These are phyloP conservation scores for Juglanconis oblonga DNA, from an alignment of 2,329 filamentous ascomycete species.

Conservation along the genomic window DNA sequence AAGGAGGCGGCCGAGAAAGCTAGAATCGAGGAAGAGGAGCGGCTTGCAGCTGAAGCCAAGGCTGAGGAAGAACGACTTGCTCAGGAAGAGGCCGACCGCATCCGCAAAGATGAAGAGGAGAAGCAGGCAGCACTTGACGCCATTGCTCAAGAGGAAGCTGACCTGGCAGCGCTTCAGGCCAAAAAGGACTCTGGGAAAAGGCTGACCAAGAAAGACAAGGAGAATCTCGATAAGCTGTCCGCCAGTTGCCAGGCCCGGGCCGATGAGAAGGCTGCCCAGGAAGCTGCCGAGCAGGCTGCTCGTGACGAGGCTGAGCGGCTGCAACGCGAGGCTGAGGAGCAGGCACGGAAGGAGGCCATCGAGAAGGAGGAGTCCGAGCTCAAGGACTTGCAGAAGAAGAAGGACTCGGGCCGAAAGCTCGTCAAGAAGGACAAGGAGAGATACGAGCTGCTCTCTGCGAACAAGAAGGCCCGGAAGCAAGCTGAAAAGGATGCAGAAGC, in stretches of 20 bases:
- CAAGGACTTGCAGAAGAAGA: conserved; percentile 24
- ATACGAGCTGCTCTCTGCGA: conserved; percentile 12
- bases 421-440: conserved; percentile 18
- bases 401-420: conserved; percentile 14
- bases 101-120: conserved; percentile 13
- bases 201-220: conserved; percentile 13
- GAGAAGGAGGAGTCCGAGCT: conserved; percentile 21
- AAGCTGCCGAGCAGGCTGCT: conserved; percentile 16
- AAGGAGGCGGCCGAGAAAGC: conserved; percentile 17
- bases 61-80: conserved; percentile 14
- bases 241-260: conserved; percentile 18
- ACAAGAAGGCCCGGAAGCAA: conserved; percentile 16
- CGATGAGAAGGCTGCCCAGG: conserved; percentile 19
- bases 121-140: conserved; percentile 15
- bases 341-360: conserved; percentile 14
- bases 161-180: conserved; percentile 16
- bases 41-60: conserved; percentile 16
- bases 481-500: conserved; percentile 28
- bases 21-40: conserved; percentile 16
- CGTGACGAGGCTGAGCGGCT: conserved; percentile 18
- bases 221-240: conserved; percentile 10
- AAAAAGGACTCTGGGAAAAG: conserved; percentile 15
- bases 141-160: conserved; percentile 17
- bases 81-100: conserved; percentile 15
- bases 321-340: conserved; percentile 17